A percentile compares a stretch with the other conserved stretches of the same genome.
Conservation (phyloP, 2,329 filamentous ascomycete genomes). For the Colletotrichum sp. region DNA sequence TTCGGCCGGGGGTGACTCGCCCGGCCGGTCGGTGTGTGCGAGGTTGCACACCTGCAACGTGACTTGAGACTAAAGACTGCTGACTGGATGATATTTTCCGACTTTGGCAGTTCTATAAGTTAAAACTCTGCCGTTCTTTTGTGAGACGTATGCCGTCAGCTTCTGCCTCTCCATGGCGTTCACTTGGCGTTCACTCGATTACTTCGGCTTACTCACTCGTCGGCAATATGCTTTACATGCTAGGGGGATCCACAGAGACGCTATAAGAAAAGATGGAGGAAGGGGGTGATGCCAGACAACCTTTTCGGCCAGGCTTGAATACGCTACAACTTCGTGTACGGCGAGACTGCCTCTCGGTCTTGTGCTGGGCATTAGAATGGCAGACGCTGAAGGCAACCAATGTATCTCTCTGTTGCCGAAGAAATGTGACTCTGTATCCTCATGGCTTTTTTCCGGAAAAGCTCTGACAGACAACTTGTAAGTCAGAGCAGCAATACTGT, state of each 20-base stretch:
- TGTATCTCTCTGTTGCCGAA: not conserved
- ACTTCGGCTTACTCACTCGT: not conserved
- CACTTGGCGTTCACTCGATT: not conserved
- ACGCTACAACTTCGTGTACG: not conserved
- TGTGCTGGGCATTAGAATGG: not conserved
- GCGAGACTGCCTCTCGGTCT: not conserved
- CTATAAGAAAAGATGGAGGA: not conserved
- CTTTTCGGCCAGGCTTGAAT: not conserved
- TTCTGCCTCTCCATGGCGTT: not conserved
- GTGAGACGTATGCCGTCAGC: not conserved
- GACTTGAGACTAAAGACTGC: not conserved
- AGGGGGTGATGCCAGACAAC: not conserved
- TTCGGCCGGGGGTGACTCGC: not conserved
- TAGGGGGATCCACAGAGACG: not conserved
- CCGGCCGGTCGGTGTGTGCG: not conserved
- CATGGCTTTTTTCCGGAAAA: not conserved
- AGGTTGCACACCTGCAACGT: not conserved
- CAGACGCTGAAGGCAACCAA: not conserved
- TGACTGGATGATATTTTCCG: not conserved
- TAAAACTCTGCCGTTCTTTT: not conserved
- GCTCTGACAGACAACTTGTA: not conserved
- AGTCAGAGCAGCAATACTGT: not conserved
- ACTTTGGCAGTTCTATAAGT: not conserved
- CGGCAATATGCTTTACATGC: not conserved
- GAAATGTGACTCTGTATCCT: not conserved